Evolutionary conservation across 192 early-diverging fungal species (phyloP).

Genomic region (Lobosporangium transversale): DNA sequence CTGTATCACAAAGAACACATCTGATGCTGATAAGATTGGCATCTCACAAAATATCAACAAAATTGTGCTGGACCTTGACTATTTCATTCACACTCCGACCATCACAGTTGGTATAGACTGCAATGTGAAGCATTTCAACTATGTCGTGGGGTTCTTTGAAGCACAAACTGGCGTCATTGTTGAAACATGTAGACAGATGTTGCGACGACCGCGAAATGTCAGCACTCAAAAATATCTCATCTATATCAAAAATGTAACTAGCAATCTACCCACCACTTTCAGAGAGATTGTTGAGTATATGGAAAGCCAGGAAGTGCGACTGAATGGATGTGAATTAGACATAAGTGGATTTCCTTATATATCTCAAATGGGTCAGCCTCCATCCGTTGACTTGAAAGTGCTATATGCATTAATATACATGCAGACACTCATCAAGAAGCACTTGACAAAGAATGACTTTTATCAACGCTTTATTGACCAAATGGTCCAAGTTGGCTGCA

Average conservation of each 20-base stretch:
- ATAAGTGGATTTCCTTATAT: background rate
- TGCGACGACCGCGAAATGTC: slow-evolving; percentile 20
- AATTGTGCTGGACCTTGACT: slow-evolving; percentile 3
- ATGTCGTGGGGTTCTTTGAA: slow-evolving; percentile 16
- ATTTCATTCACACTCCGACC: slow-evolving; percentile 23
- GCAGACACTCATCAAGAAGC: background rate
- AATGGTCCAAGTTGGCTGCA: slow-evolving; percentile 11
- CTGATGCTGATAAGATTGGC: background rate
- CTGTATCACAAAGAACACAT: slow-evolving; percentile 6
- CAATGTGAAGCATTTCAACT: slow-evolving; percentile 8
- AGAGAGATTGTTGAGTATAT: too few relatives aligned
- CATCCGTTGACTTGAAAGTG: background rate
- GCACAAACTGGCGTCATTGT: slow-evolving; percentile 11
- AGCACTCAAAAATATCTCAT: slow-evolving; percentile 5
- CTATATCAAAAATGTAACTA: slow-evolving; percentile 2
- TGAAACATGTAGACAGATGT: slow-evolving; percentile 18
- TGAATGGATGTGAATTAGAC: slow-evolving; percentile 4
- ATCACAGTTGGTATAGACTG: slow-evolving; percentile 19
- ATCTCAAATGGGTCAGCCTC: background rate
- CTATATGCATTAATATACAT: slow-evolving; percentile 6
- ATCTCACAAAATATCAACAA: slow-evolving; percentile 13
- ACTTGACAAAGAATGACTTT: slow-evolving; percentile 8
- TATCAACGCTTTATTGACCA: slow-evolving; percentile 6
- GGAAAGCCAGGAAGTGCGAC: slow-evolving; percentile 1
- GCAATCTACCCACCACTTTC: slow-evolving; percentile 12